Percentiles rank a stretch among this genome's conserved stretches.
These are phyloP conservation scores for Triticum aestivum DNA, from an alignment of 176 grass and related monocot genomes.

Conservation along the genomic window DNA sequence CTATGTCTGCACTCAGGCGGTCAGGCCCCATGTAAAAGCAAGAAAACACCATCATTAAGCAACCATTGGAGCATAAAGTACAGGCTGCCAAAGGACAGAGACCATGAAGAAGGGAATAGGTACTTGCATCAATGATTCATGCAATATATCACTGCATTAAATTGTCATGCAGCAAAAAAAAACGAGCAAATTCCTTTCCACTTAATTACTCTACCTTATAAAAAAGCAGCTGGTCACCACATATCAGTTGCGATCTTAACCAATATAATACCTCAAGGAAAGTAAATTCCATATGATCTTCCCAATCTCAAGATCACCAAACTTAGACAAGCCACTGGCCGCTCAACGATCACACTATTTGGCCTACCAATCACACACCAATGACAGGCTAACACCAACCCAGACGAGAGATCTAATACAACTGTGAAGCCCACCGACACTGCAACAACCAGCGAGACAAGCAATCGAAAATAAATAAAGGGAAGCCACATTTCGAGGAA, in stretches of 20 bases:
- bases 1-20: background rate
- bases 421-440: background rate
- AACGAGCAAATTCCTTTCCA: background rate
- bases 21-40: background rate
- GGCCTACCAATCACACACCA: background rate
- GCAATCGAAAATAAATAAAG: background rate
- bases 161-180: background rate
- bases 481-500: conserved; percentile 12
- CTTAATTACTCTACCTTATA: background rate
- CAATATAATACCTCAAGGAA: conserved; percentile 13
- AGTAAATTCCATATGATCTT: background rate
- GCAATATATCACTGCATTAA: background rate
- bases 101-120: background rate
- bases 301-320: background rate
- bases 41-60: conserved; percentile 1
- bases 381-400: background rate
- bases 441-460: conserved; percentile 2
- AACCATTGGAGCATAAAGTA: conserved; percentile 9
- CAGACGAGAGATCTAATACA: background rate
- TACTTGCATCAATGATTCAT: conserved; percentile 10
- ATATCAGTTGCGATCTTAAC: background rate
- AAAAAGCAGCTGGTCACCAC: background rate
- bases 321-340: background rate
- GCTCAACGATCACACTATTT: background rate
- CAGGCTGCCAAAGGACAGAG: background rate